Evolutionary conservation across 805 yeast species (phyloP).

Genomic region (Candida loeiensis): DNA sequence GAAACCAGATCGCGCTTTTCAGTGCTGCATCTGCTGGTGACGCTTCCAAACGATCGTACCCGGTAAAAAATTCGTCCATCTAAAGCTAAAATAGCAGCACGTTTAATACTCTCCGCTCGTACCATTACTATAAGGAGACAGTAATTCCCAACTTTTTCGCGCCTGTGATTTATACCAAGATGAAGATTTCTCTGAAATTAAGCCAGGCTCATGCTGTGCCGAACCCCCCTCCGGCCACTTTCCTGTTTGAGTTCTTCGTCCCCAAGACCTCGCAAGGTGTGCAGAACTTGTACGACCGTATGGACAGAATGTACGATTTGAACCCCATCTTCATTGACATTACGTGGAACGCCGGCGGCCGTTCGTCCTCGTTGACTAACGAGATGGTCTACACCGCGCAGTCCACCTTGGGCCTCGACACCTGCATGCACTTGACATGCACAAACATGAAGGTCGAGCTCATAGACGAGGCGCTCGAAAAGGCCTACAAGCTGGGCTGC

Average conservation of each 20-base stretch:
- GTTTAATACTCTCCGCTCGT: neutral
- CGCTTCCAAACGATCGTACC: neutral
- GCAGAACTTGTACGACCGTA: constrained; percentile 90
- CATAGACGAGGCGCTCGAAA: constrained; percentile 79
- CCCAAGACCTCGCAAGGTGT: constrained; percentile 98
- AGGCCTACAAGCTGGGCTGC: constrained; percentile 89
- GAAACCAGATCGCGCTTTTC: no score
- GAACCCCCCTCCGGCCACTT: constrained; percentile 58
- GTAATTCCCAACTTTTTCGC: constrained; percentile 1
- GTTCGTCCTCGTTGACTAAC: constrained; percentile 75
- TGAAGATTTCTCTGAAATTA: constrained; percentile 43
- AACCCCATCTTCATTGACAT: constrained; percentile 91
- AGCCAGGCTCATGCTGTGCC: constrained; percentile 39
- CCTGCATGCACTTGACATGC: constrained; percentile 97
- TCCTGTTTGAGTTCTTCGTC: constrained; percentile 94
- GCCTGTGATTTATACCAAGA: constrained; percentile 11
- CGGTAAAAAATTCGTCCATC: neutral
- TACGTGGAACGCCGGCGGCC: constrained; percentile 99
- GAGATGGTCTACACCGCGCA: constrained; percentile 92
- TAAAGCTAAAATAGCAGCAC: neutral
- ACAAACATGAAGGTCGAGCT: constrained; percentile 84
- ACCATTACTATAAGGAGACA: constrained; percentile 1
- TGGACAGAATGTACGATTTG: constrained; percentile 94
- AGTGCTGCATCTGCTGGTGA: no score
- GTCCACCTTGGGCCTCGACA: constrained; percentile 84